Evolutionary conservation across 176 grass and related monocot genomes (phyloP), one percentile per base, ranked within the genome.

Genomic region (Poa annua): DNA sequence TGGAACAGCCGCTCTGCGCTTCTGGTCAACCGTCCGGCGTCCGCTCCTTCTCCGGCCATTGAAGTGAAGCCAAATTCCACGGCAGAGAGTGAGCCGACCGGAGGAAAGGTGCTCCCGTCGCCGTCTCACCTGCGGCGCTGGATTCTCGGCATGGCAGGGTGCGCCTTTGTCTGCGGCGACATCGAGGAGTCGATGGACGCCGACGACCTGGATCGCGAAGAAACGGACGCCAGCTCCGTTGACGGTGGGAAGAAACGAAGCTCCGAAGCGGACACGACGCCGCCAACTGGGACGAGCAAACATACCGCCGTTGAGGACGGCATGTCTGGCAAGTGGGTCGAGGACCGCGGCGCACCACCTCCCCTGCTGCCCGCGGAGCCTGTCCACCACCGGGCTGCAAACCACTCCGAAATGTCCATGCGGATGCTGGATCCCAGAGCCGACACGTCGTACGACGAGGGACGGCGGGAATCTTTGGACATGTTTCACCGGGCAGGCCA

Each of bases 1-100:
- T 85, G 83, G 72, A 85, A 89, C 83, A 89, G 83, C 83, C 78
- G 78, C 44, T 86, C 78, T 8, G 64, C 45, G 2, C 78, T 86
- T 50, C 78, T 82, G 21, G 42, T 41, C 33, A 39, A 11, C 3
- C 20, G 5, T 2, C 16, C 62, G 42, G 34, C 41, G 8, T 15
- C 9, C 7, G 21, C 19, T 14, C 12, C 41, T 16, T 3, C 22
- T 20, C 21, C 53, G 62, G 21, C 47, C 52, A 7, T 34, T 49
- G 73, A 82, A 45, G 1, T 10, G 33, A 74, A 19, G 49, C 20
- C 36, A 44, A 25, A 71, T 33, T 57, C 60, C n/a, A 47, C 8
- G 22, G 2, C n/a, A 16, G 55, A 20, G 3, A 42, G 51, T 15
- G 62, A 63, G 17, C 13, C 1, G 3, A 3, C 39, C 17, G 57